Evolutionary conservation across 306 rosid genomes (phyloP), one percentile per base, ranked within the genome.

Genomic region (Begonia fuchsioides): DNA sequence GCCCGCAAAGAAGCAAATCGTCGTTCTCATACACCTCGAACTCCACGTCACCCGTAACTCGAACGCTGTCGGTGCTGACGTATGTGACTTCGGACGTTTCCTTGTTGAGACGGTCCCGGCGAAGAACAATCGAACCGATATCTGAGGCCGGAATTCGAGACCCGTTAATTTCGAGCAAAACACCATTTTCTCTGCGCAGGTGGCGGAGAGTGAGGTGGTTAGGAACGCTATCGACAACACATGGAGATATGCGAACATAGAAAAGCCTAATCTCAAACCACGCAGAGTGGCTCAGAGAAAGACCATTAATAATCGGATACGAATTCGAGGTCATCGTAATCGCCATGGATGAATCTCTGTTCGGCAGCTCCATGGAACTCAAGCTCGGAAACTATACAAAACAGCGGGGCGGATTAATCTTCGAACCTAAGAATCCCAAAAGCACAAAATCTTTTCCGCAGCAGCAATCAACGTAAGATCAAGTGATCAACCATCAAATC

Each of bases 21-120:
- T 82, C 76, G 17, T 82, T 79, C 69, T 82, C 90, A 32, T 72
- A 72, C 11, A 86, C 94, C 81, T 86, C 96, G 49, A 86, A 82
- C 10, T 86, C 94, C 0, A 76, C 74, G 4, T 71, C 67, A 5
- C 90, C 90, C 11, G 81, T 70, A 35, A 82, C 65, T 41, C 83
- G 68, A 32, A 86, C 63, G 67, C 63, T 76, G 44, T 82, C 90
- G n/a, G 96, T 86, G 64, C 83, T 78, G n/a, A 86, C 93, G 17
- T 86, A 86, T 1, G 94, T 86, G 1, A 86, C 86, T 83, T 79
- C 96, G 6, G 86, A 77, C 7, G 83, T 59, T 19, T 76, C 81
- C 65, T 60, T 75, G 13, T 82, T 77, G 19, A 86, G 59, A 14
- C 93, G 81, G 61, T 79, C 80, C 0, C 86, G 78, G 1, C 93